Evolutionary conservation across 257 asterid genomes (phyloP).

Genomic region (Przewalskia tangutica): DNA sequence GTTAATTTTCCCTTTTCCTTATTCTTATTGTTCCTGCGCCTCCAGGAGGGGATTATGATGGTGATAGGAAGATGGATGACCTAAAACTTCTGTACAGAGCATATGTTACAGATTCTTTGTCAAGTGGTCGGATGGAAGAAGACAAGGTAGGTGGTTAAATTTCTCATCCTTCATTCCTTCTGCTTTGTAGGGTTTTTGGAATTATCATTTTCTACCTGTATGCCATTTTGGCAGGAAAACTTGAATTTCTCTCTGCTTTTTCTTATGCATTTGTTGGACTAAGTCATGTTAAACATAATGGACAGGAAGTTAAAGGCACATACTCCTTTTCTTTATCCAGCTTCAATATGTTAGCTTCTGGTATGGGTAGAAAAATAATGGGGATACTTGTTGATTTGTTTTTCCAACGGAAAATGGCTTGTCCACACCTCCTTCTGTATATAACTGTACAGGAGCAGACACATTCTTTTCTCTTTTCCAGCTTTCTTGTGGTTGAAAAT

Average conservation of each 20-base stretch:
- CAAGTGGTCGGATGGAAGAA: slow-evolving; percentile 82
- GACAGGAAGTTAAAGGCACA: not conserved
- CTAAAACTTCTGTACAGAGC: slow-evolving; percentile 75
- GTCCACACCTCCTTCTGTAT: not conserved
- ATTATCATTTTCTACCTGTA: not conserved
- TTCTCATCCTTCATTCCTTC: not conserved
- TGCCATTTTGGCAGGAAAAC: not conserved
- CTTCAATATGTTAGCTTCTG: not conserved
- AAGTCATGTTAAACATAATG: not conserved
- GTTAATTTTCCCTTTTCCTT: slow-evolving; percentile 8
- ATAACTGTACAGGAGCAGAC: not conserved
- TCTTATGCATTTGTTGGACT: not conserved
- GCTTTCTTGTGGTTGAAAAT: not conserved
- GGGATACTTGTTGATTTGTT: not conserved
- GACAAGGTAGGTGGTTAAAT: slow-evolving; percentile 42
- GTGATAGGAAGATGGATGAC: slow-evolving; percentile 69
- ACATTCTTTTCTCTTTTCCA: not conserved
- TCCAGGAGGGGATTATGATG: slow-evolving; percentile 75
- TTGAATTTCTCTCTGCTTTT: not conserved
- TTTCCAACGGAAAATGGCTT: not conserved
- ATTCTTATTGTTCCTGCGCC: slow-evolving; percentile 7
- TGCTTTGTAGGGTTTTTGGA: not conserved
- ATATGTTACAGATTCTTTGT: slow-evolving; percentile 59
- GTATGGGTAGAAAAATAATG: not conserved
- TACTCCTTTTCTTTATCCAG: not conserved